Conservation (phyloP, 2,329 filamentous ascomycete genomes). For the Paecilomyces sp. region DNA sequence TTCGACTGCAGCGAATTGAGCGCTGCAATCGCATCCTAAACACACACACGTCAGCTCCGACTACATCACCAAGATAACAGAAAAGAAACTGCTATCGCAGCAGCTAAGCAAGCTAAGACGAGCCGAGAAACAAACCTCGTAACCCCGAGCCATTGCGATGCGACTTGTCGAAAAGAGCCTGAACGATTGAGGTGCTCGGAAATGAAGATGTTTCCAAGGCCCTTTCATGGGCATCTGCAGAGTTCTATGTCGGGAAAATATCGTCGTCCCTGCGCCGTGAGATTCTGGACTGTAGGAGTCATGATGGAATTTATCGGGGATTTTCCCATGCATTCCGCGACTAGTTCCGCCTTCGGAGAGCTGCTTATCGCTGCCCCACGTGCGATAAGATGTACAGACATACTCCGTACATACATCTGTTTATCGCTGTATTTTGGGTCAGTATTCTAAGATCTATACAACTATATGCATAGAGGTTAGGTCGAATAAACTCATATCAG, state of each 20-base stretch:
- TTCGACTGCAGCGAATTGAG: conserved; percentile 77
- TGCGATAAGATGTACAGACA: not conserved
- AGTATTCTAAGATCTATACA: not conserved
- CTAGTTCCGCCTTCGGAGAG: not conserved
- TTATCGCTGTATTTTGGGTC: not conserved
- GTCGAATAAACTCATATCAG: too few species aligned
- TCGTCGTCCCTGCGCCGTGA: not conserved
- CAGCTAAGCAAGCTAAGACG: not conserved
- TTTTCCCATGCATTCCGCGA: not conserved
- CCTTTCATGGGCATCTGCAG: conserved; percentile 21
- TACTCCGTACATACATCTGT: too few species aligned
- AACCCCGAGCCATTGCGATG: conserved; percentile 30
- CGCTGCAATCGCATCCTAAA: conserved; percentile 61
- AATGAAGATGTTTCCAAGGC: conserved; percentile 11
- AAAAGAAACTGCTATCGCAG: not conserved
- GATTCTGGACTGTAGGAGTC: not conserved
- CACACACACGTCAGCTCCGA: not conserved
- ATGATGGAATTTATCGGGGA: not conserved
- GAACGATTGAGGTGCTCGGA: conserved; percentile 11
- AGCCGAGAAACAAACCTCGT: conserved; percentile 23
- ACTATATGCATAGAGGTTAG: too few species aligned
- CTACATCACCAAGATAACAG: conserved; percentile 4
- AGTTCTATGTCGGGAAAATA: not conserved
- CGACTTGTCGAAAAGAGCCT: conserved; percentile 23
- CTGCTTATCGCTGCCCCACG: conserved; percentile 1